These are phyloP conservation scores for Metarhizium album DNA, from an alignment of 2,329 filamentous ascomycete genomes.

Conservation along the genomic window DNA sequence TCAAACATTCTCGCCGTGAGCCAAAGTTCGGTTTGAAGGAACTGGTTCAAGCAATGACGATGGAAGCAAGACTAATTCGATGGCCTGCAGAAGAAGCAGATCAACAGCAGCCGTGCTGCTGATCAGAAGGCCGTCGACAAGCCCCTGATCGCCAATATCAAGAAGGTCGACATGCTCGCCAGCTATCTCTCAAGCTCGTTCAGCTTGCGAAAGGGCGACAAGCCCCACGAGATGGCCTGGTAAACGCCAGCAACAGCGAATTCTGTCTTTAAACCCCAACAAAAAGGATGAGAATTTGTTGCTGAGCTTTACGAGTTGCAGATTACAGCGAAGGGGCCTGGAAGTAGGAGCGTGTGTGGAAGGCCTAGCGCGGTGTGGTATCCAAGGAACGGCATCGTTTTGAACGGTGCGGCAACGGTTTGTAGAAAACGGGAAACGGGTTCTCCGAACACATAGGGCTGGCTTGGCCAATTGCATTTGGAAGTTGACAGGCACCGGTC, in stretches of 20 bases:
- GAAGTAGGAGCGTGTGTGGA: constrained; percentile 2
- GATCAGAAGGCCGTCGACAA: constrained; percentile 99
- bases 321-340: constrained; percentile 1
- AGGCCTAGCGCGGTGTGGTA: constrained; percentile 4
- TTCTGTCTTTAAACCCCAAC: neutral
- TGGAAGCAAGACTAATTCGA: constrained; percentile 16
- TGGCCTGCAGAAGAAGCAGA: constrained; percentile 79
- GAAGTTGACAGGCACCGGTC: constrained; percentile 53
- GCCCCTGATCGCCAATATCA: constrained; percentile 87
- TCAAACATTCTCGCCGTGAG: too few species aligned
- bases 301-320: constrained; percentile 14
- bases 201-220: constrained; percentile 98
- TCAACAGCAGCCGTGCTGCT: constrained; percentile 79
- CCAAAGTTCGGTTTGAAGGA: too few species aligned
- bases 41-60: neutral
- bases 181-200: constrained; percentile 94
- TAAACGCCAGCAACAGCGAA: constrained; percentile 41
- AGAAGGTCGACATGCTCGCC: constrained; percentile 91
- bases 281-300: constrained; percentile 9
- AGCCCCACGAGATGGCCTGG: constrained; percentile 99
- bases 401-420: constrained; percentile 16
- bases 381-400: constrained; percentile 1
- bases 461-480: constrained; percentile 56
- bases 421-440: constrained; percentile 33
- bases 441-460: constrained; percentile 36